Percentiles rank a stretch among this genome's conserved stretches.
These are phyloP conservation scores for Adenanthera pavonina DNA, from an alignment of 306 rosid species.

Conservation along the genomic window DNA sequence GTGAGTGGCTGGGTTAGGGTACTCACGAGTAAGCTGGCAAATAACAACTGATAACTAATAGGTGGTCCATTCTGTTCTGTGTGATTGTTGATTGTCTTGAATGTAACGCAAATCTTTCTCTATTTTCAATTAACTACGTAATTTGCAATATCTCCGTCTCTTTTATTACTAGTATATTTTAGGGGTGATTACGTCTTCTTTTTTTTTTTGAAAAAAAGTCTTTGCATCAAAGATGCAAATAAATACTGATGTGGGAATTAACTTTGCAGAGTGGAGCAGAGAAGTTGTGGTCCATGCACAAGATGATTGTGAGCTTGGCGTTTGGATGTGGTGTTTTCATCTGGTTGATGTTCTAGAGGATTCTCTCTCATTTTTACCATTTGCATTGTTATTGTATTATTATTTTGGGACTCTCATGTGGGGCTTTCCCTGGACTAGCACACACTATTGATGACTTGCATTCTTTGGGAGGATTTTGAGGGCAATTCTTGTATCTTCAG, in stretches of 20 bases:
- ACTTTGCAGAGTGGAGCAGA: constrained; percentile 80
- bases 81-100: not conserved
- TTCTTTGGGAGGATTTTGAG: constrained; percentile 67
- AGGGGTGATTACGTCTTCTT: too few relatives aligned
- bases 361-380: constrained; percentile 27
- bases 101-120: not conserved
- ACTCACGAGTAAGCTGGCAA: too few relatives aligned
- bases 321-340: constrained; percentile 57
- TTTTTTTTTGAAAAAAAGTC: too few relatives aligned
- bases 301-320: constrained; percentile 63
- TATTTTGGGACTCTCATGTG: constrained; percentile 45
- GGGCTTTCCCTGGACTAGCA: constrained; percentile 48
- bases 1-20: too few relatives aligned
- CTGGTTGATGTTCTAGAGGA: constrained; percentile 57
- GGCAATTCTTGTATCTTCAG: constrained; percentile 48
- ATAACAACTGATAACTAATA: too few relatives aligned
- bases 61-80: not conserved
- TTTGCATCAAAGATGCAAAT: not conserved
- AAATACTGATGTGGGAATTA: not conserved
- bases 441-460: constrained; percentile 50
- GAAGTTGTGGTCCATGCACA: constrained; percentile 58
- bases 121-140: too few relatives aligned
- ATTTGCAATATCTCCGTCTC: too few relatives aligned
- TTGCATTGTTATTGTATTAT: constrained; percentile 29
- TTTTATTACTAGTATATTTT: too few relatives aligned